Base-by-base conservation (phyloP, 345 rosid genomes). In the Arabidopsis suecica region DNA sequence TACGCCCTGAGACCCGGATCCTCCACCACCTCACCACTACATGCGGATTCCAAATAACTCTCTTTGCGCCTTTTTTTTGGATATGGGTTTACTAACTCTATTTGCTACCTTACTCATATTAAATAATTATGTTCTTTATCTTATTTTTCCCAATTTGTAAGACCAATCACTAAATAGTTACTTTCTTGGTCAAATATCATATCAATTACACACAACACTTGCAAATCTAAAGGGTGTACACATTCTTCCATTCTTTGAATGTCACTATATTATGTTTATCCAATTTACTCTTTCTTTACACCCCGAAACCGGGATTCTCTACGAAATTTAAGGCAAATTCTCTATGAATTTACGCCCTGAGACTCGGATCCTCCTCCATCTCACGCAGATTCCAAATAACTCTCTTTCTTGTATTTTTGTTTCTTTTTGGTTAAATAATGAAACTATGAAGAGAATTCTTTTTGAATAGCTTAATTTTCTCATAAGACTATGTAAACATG, bases 81-180 rank as follows among this genome's bases (percentile, higher is more conserved):
- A 23, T 23, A 23, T 23, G 25, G 25, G 25, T 23, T 23, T 23
- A 23, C 25, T 23, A 1, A 23, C 25, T 23, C 1, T 23, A 23
- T 23, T 23, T 23, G 25, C 25, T 23, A 23, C 25, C 25, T 23
- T 23, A 23, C 25, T 23, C 25, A 23, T 23, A 23, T 28, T 28
- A 28, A 4, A 28, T 28, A 28, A 28, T 28, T 28, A 0, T 18
- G 42, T 38, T 61, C 62, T 28, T 28, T 40, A 51, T 61, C 69
- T 38, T 40, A 51, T 61, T 53, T 50, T 38, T 50, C 53, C 42
- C 42, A 28, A n/a, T 48, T 60, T 60, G 18, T 34, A 20, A 57
- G 20, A 5, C 4, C 4, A 56, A 12, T 25, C 7, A 37, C 33
- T 14, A 9, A 23, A 28, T 55, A 68, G 8, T 56, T 34, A 9